These are phyloP conservation scores for Salix viminalis DNA, from an alignment of 345 rosid species.

Conservation along the genomic window DNA sequence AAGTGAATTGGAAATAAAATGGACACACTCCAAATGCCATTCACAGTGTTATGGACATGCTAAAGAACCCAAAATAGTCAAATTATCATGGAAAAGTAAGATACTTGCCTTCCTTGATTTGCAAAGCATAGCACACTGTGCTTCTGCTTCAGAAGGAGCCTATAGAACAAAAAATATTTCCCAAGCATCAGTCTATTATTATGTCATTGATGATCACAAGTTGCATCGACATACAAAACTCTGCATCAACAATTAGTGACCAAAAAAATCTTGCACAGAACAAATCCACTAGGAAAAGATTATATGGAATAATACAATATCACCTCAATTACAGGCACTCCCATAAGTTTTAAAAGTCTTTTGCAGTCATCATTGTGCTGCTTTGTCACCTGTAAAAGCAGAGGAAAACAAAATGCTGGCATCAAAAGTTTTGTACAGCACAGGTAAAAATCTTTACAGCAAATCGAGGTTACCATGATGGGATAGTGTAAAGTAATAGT, in stretches of 20 bases:
- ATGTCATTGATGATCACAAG: neutral
- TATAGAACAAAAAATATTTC: slow-evolving; percentile 27
- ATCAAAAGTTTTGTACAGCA: neutral
- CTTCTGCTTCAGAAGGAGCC: slow-evolving; percentile 98
- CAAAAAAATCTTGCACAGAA: neutral
- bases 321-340: slow-evolving; percentile 91
- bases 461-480: neutral
- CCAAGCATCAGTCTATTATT: slow-evolving; percentile 2
- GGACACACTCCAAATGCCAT: neutral
- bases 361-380: slow-evolving; percentile 94
- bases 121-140: slow-evolving; percentile 91
- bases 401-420: neutral
- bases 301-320: slow-evolving; percentile 3
- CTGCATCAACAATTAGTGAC: neutral
- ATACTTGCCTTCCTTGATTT: slow-evolving; percentile 68
- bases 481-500: neutral
- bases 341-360: slow-evolving; percentile 78
- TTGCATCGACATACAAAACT: neutral
- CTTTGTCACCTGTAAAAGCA: slow-evolving; percentile 60
- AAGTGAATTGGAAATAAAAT: neutral
- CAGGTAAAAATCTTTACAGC: neutral
- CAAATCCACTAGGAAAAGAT: neutral
- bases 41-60: neutral
- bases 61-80: neutral
- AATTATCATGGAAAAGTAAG: slow-evolving; percentile 6